Evolutionary conservation across 1,284 basidiomycete species (phyloP).

Genomic region (Apiotrichum porosum): DNA sequence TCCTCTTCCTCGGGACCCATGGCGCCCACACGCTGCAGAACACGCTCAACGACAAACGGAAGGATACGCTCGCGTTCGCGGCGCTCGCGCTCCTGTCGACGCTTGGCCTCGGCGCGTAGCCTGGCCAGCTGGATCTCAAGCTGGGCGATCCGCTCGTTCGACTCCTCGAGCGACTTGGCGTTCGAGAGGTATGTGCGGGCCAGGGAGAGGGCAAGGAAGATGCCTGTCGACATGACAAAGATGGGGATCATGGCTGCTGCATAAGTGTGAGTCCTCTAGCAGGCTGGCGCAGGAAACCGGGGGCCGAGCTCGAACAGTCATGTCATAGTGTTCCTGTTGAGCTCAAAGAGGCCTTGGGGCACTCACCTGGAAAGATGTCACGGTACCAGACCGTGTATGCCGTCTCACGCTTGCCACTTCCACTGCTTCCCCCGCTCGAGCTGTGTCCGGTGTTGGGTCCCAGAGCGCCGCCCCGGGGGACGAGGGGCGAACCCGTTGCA

Average conservation of each 20-base stretch:
- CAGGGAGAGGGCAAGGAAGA: slow-evolving; percentile 44
- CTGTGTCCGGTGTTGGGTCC: too few species aligned
- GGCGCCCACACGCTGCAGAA: slow-evolving; percentile 40
- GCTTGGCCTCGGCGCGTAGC: slow-evolving; percentile 24
- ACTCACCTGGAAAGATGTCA: slow-evolving; percentile 41
- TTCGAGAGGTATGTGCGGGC: slow-evolving; percentile 41
- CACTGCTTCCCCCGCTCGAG: too few species aligned
- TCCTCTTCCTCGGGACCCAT: slow-evolving; percentile 24
- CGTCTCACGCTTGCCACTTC: slow-evolving; percentile 7
- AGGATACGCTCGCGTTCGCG: slow-evolving; percentile 42
- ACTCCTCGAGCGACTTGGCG: slow-evolving; percentile 36
- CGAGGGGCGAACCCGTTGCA: slow-evolving; percentile 6
- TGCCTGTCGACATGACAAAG: slow-evolving; percentile 42
- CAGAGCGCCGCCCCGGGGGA: background rate
- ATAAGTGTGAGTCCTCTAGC: background rate
- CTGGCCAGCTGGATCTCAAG: slow-evolving; percentile 40
- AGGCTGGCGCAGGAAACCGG: background rate
- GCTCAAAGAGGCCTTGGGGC: background rate
- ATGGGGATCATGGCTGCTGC: slow-evolving; percentile 46
- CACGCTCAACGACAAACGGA: slow-evolving; percentile 42
- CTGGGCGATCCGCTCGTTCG: slow-evolving; percentile 30
- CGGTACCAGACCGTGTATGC: slow-evolving; percentile 41
- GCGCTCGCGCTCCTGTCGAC: slow-evolving; percentile 30
- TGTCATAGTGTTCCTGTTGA: too few species aligned
- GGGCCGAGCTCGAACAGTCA: too few species aligned